Base-by-base conservation (phyloP, 1,284 basidiomycete species). In the Sanghuangporus sanghuang region DNA sequence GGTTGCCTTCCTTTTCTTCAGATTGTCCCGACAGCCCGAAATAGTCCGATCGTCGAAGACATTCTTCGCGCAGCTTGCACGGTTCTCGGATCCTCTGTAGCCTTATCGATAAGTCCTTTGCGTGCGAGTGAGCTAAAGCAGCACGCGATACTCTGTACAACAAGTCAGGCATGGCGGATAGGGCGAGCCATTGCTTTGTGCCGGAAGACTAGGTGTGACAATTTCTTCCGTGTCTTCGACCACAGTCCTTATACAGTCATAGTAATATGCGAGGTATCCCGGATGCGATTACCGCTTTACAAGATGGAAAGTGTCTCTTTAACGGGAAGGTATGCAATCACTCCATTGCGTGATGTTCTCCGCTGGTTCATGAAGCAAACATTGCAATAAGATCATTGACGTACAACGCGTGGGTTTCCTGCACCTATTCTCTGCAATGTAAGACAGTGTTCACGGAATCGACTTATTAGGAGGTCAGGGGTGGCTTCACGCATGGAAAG, bases 121-220 rank as follows among this genome's bases (percentile, higher is more conserved):
- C 58, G 70, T 32, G 64, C 73, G 57, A 57, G 69, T 49, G 72
- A 77, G 62, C 68, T 77, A 64, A 67, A 72, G 62, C 70, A 78
- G 54, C 79, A 77, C 65, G 79, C 78, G 3, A 73, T 85, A 5
- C 72, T 75, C 5, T 78, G 77, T 48, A 81, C 78, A 21, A 76
- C 81, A 32, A 84, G 81, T 40, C 81, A 82, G 69, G 78, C 79
- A 0, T 85, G 83, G 83, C 73, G 82, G 27, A 77, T 85, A 36
- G 83, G 84, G 8, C 75, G 81, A 35, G 79, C 77, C 3, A 75
- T 81, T 23, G 73, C 76, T 7, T 70, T 77, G 6, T 74, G 75
- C 64, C 72, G 77, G 44, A 74, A 73, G 63, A 71, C 44, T 40
- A 69, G 64, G 68, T 68, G 8, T 38, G 23, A 16, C 8, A 23